Evolutionary conservation across 257 asterid genomes (phyloP).

Genomic region (Lycium barbarum): DNA sequence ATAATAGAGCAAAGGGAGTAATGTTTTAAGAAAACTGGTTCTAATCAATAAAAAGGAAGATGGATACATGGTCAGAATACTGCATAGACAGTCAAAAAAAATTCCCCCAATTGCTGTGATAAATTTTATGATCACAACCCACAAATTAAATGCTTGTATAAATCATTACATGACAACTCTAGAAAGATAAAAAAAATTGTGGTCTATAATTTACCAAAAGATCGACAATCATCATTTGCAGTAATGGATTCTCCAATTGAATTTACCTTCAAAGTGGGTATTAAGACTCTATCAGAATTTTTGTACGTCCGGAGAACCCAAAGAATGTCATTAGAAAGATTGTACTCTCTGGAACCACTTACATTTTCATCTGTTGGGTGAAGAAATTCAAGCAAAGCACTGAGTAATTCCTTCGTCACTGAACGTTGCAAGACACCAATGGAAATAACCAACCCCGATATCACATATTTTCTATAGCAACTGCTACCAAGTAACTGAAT

Average conservation of each 20-base stretch:
- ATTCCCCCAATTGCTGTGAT: not conserved
- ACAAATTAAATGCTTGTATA: slow-evolving; percentile 2
- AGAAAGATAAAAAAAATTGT: not conserved
- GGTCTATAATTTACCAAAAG: not conserved
- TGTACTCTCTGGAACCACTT: slow-evolving; percentile 49
- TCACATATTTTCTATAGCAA: slow-evolving; percentile 75
- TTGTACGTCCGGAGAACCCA: slow-evolving; percentile 78
- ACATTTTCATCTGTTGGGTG: slow-evolving; percentile 52
- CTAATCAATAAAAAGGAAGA: not conserved
- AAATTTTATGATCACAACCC: not conserved
- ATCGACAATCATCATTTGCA: not conserved
- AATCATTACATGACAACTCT: not conserved
- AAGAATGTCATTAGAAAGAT: slow-evolving; percentile 71
- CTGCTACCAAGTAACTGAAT: slow-evolving; percentile 70
- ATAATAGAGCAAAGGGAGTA: too few relatives aligned
- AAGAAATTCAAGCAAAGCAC: slow-evolving; percentile 79
- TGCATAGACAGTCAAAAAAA: not conserved
- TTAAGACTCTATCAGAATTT: slow-evolving; percentile 79
- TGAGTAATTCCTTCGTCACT: slow-evolving; percentile 72
- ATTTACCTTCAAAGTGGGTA: slow-evolving; percentile 87
- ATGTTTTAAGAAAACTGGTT: not conserved
- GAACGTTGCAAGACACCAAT: slow-evolving; percentile 95
- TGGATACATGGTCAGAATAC: not conserved
- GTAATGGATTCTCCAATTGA: not conserved
- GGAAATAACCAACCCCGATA: slow-evolving; percentile 87